Evolutionary conservation across 2,329 filamentous ascomycete genomes (phyloP), one percentile per base, ranked within the genome.

Genomic region (Corinectria fuckeliana): DNA sequence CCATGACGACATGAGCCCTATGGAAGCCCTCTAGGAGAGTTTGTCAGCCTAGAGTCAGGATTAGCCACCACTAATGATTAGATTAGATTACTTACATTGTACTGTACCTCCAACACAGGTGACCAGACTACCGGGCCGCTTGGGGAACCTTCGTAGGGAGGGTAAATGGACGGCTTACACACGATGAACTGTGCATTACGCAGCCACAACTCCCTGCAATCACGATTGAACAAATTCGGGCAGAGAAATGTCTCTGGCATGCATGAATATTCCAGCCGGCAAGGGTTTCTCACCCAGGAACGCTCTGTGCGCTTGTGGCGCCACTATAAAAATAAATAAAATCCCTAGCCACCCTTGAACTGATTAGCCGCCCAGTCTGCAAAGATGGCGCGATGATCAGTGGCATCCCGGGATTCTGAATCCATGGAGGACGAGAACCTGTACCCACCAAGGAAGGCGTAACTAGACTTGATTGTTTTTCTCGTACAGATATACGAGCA

Each of bases 21-120:
- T n/a, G n/a, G n/a, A n/a, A 18, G 26, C 4, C n/a, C 14, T 7
- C 39, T 6, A 45, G n/a, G 41, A 41, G 32, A 30, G 25, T 58
- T 58, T 58, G 55, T 58, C 55, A 58, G 36, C 41, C 18, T 21
- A 42, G 55, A 45, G 34, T 58, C 45, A 58, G 50, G 50, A 45
- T 53, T 58, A 34, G 25, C 13, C 10, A n/a, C 21, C 26, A 30
- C 44, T 32, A 14, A n/a, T n/a, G n/a, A n/a, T n/a, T n/a, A n/a
- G n/a, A n/a, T 14, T 10, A 6, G 30, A 32, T 32, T n/a, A 34
- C 32, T n/a, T n/a, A 34, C 14, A 13, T 13, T n/a, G n/a, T n/a
- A n/a, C n/a, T n/a, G n/a, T n/a, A n/a, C n/a, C n/a, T n/a, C n/a
- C n/a, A n/a, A n/a, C n/a, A n/a, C 32, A 8, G 7, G 32, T 34